Percentiles rank a stretch among this genome's conserved stretches.
These are phyloP conservation scores for Kodamaea hsintzibuensis DNA, from an alignment of 805 yeast genomes.

Conservation along the genomic window DNA sequence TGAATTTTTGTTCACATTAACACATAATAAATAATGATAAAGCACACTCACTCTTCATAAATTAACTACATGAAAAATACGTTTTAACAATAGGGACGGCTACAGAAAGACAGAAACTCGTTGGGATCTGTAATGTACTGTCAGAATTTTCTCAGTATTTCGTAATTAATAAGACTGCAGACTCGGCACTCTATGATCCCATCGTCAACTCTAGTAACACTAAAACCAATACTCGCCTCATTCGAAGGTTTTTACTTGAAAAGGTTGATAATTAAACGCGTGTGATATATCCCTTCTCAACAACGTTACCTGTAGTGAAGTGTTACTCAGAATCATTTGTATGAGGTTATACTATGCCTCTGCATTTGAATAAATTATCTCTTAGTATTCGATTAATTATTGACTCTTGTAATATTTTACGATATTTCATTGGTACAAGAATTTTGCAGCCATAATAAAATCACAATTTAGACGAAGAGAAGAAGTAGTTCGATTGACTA, in stretches of 20 bases:
- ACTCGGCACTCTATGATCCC: background rate
- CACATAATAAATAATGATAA: background rate
- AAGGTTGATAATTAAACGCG: too few species aligned
- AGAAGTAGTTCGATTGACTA: too few species aligned
- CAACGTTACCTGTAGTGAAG: background rate
- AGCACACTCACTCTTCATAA: background rate
- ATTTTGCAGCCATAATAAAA: background rate
- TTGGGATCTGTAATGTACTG: background rate
- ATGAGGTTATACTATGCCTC: too few species aligned
- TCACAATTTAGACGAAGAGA: too few species aligned
- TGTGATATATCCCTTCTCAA: background rate
- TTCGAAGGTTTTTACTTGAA: background rate
- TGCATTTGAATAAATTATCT: too few species aligned
- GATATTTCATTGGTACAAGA: too few species aligned
- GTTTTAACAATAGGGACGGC: background rate
- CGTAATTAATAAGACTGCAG: background rate
- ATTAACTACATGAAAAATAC: background rate
- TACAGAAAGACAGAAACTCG: background rate
- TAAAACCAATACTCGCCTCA: background rate
- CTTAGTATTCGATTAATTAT: too few species aligned
- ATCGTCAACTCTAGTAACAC: background rate
- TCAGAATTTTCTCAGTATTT: background rate
- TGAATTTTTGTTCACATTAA: background rate
- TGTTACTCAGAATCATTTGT: too few species aligned
- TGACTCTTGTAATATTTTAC: too few species aligned